Evolutionary conservation across 2,329 filamentous ascomycete species (phyloP), one percentile per base, ranked within the genome.

Genomic region (Neonectria neomacrospora): DNA sequence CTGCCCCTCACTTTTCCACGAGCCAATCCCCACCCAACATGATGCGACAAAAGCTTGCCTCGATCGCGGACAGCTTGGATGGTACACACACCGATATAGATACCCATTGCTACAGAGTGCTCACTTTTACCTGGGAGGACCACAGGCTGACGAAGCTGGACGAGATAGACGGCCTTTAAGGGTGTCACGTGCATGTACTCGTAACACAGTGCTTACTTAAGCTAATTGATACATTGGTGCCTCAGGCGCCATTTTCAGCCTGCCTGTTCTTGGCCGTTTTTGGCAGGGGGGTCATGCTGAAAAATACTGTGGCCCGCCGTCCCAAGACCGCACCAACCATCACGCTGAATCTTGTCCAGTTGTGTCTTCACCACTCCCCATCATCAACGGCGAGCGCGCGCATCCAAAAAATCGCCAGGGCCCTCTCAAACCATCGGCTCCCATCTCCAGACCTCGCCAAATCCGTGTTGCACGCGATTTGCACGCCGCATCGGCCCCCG

Each of bases 381-480:
- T 82, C 80, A 81, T 81, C 79, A 80, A 78, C 73, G 80, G 80
- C 79, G 79, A 83, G 80, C 77, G 82, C 85, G 84, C 85, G 85
- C 85, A 87, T 87, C 84, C 79, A 83, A 86, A 85, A 85, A 83
- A 85, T 86, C 85, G 81, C 83, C 83, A 83, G 81, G 84, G 82
- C 83, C 82, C 81, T 83, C 81, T 81, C 82, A 82, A 83, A 83
- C 79, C 84, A 87, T 87, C 85, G 79, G 83, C 79, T 80, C 77
- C 81, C 84, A 86, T 87, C 84, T 79, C 77, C 78, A 83, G 80
- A 82, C 78, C 77, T 80, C 80, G 80, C 81, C 79, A 81, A 80
- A 80, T 80, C 80, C 79, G 79, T 80, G 81, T 82, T 80, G 80
- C 81, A 85, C 84, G 83, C 85, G 81, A 81, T 81, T 84, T 82